A percentile compares a stretch with the other conserved stretches of the same genome.
These are phyloP conservation scores for Diutina ranongensis DNA, from an alignment of 1,139 yeast genomes.

Conservation along the genomic window DNA sequence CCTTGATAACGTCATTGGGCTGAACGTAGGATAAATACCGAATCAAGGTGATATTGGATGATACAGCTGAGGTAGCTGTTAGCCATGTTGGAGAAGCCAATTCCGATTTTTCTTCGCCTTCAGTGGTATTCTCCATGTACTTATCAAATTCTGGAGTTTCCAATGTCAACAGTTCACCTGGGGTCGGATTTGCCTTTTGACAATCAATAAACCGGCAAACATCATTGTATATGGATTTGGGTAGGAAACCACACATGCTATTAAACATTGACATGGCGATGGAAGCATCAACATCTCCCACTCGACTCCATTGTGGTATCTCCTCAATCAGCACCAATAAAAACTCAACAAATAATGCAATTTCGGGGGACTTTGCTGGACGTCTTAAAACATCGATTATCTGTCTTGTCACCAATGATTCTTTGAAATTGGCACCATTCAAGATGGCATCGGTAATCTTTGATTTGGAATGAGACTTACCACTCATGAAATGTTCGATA, in stretches of 20 bases:
- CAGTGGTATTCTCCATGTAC: not conserved
- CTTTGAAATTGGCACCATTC: no score
- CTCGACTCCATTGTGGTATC: not conserved
- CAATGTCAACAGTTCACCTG: no score
- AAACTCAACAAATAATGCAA: not conserved
- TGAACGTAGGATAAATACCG: not conserved
- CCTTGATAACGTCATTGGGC: not conserved
- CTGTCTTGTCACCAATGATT: no score
- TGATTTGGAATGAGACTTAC: not conserved
- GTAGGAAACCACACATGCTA: not conserved
- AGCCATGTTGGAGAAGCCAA: not conserved
- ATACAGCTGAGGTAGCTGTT: not conserved
- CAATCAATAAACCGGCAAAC: not conserved
- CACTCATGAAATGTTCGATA: not conserved
- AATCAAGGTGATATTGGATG: not conserved
- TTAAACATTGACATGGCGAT: not conserved
- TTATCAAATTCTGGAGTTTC: not conserved
- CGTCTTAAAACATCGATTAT: no score
- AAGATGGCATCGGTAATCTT: no score
- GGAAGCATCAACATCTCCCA: not conserved
- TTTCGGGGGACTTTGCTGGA: not conserved
- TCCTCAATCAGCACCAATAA: not conserved
- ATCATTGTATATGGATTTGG: not conserved
- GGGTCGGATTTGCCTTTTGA: not conserved
- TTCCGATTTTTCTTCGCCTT: not conserved